Base-by-base conservation (phyloP, 176 grass and related monocot genomes). In the Dendrocalamus sinicus region DNA sequence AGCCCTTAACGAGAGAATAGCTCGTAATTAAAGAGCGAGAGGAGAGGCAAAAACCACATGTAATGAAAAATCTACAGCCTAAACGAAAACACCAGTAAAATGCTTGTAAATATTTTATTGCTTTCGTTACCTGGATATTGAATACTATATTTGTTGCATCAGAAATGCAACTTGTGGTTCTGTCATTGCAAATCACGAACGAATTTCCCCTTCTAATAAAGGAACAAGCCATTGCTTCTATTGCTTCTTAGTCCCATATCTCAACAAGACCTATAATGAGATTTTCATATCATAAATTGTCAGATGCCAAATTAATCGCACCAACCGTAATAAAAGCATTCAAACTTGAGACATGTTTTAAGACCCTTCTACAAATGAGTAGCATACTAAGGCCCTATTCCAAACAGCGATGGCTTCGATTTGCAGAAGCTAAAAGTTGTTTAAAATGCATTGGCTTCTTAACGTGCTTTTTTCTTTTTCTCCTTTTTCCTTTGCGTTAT, bases 141-240 rank as follows among this genome's bases (percentile, higher is more conserved):
- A 91, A 57, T 93, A 99, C 69, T 80, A 99, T 99, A 39, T 99
- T 99, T 70, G 96, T 99, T 70, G 96, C 96, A 84, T 99, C 96
- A 30, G 96, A 99, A 87, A 99, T 72, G 93, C 96, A 95, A 99
- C 96, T 90, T 86, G 96, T 84, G 96, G 93, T 67, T 96, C 96
- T 69, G 93, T 99, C 96, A 99, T 99, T 76, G 96, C 96, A 90
- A 99, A 99, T 69, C 93, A 93, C 8, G 96, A 99, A 76, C 96
- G 90, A 70, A 99, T 96, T 63, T 91, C 91, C 64, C 96, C 93
- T 92, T 90, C 89, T 79, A 99, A 75, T 65, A 99, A 80, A 86
- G 96, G 93, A 82, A 99, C 57, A 69, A 99, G 67, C 93, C 96
- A 99, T 70, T 86, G 73, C 82, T 85, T 85, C 79, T 96, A 84